Base-by-base conservation (phyloP, 2,329 filamentous ascomycete species). In the Exophiala bonariae region DNA sequence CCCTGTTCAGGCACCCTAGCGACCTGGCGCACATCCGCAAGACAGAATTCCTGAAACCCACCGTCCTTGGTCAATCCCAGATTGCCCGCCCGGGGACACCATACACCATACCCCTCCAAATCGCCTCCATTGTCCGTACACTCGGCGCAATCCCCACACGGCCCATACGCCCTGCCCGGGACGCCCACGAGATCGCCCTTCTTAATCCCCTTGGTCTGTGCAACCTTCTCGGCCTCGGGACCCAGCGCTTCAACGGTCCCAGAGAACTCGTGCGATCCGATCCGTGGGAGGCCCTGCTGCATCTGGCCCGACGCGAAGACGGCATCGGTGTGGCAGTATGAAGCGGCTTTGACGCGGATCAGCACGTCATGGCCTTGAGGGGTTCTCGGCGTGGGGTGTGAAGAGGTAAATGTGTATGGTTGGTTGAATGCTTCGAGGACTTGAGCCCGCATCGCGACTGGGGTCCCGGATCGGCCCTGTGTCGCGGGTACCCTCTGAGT, bases 211-310 rank as follows among this genome's bases (percentile, higher is more conserved):
- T 37, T 51, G 10, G 19, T 14, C 22, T 45, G 22, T 10, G 42
- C 46, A 13, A 52, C 37, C 16, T 35, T 34, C 31, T 46, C 26
- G 17, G 49, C 53, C 2, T 48, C 44, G 11, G 47, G 16, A 3
- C 50, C 53, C 14, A 54, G 30, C 20, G 63, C 59, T n/a, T 73
- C 54, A 19, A 75, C 59, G 5, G 65, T 68, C 17, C 72, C 71
- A 0, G 72, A 68, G 46, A 74, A 74, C 47, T 76, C 73, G 54
- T 75, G 71, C 42, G 66, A 69, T 23, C 69, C 66, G 33, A 73
- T 59, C 48, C 72, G 72, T 3, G 73, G 73, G 2, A 63, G 70
- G 32, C 62, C 48, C 2, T 59, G 60, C 14, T 59, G 59, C 66
- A 68, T 66, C 34, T 63, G 59, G 11, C 66, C 66, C 22, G 61